A percentile compares a stretch with the other conserved stretches of the same genome.
These are phyloP conservation scores for Triticum timopheevii DNA, from an alignment of 176 grass and related monocot genomes.

Conservation along the genomic window DNA sequence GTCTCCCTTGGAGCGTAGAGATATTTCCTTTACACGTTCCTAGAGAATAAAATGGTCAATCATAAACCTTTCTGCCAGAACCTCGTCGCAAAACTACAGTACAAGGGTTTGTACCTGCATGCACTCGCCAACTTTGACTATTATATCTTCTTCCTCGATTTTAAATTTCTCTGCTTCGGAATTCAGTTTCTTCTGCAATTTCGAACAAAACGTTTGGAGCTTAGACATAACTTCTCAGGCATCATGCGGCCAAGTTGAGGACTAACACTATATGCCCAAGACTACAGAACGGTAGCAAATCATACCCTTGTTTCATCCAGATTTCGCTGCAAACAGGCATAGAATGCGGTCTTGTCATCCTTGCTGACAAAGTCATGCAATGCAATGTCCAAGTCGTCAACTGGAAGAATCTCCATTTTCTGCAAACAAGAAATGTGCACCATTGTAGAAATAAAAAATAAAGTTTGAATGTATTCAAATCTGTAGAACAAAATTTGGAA, in stretches of 20 bases:
- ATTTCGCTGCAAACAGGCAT: slow-evolving; percentile 83
- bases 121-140: slow-evolving; percentile 81
- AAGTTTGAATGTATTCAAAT: slow-evolving; percentile 13
- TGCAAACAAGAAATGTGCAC: slow-evolving; percentile 28
- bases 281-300: neutral
- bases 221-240: slow-evolving; percentile 14
- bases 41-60: slow-evolving; percentile 29
- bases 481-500: neutral
- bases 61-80: slow-evolving; percentile 17
- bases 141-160: slow-evolving; percentile 82
- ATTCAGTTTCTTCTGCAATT: slow-evolving; percentile 72
- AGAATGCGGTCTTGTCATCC: slow-evolving; percentile 88
- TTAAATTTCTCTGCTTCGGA: slow-evolving; percentile 66
- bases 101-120: slow-evolving; percentile 60
- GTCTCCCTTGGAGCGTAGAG: slow-evolving; percentile 56
- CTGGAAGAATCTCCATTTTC: slow-evolving; percentile 99
- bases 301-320: slow-evolving; percentile 90
- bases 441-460: neutral
- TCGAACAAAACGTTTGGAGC: slow-evolving; percentile 16
- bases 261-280: neutral
- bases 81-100: neutral
- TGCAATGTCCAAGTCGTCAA: slow-evolving; percentile 96
- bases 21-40: slow-evolving; percentile 83
- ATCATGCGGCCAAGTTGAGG: slow-evolving; percentile 20
- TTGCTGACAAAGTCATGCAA: slow-evolving; percentile 98